Conservation (phyloP, 2,329 filamentous ascomycete species). For the Rachicladosporium sp. region DNA sequence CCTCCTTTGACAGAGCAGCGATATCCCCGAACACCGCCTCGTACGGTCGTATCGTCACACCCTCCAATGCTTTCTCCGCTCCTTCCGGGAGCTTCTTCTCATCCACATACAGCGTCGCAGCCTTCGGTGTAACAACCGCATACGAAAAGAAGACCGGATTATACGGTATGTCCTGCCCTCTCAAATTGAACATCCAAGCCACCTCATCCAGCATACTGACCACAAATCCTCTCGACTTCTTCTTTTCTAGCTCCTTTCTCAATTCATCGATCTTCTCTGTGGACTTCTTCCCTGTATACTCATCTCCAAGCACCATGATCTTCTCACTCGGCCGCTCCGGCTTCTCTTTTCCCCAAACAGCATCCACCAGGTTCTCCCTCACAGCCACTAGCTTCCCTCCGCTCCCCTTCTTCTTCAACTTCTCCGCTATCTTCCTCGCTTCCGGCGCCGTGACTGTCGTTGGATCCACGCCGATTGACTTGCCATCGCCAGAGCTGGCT, state of each 20-base stretch:
- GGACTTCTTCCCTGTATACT: conserved; percentile 72
- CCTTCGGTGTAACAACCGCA: conserved; percentile 65
- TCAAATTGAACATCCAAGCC: conserved; percentile 96
- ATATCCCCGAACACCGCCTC: conserved; percentile 67
- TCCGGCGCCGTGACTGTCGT: conserved; percentile 66
- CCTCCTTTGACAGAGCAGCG: conserved; percentile 45
- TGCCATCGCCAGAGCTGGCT: conserved; percentile 49
- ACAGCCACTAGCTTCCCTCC: conserved; percentile 65
- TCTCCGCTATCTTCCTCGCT: conserved; percentile 66
- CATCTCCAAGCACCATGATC: conserved; percentile 56
- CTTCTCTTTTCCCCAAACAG: conserved; percentile 68
- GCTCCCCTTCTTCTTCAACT: conserved; percentile 66
- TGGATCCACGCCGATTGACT: conserved; percentile 81
- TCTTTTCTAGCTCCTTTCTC: conserved; percentile 83
- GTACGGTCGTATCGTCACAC: conserved; percentile 70
- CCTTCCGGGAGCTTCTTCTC: conserved; percentile 60
- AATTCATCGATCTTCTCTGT: conserved; percentile 73
- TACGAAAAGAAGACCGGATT: conserved; percentile 99
- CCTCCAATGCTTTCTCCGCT: conserved; percentile 56
- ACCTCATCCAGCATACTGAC: conserved; percentile 94
- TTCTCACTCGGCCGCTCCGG: conserved; percentile 65
- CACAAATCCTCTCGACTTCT: conserved; percentile 74
- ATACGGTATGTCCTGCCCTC: conserved; percentile 90
- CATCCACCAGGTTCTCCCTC: conserved; percentile 74
- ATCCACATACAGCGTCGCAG: conserved; percentile 75